phyloP scores from a whole-genome alignment of 2,329 filamentous ascomycete species.

The Drechmeria coniospora region DNA sequence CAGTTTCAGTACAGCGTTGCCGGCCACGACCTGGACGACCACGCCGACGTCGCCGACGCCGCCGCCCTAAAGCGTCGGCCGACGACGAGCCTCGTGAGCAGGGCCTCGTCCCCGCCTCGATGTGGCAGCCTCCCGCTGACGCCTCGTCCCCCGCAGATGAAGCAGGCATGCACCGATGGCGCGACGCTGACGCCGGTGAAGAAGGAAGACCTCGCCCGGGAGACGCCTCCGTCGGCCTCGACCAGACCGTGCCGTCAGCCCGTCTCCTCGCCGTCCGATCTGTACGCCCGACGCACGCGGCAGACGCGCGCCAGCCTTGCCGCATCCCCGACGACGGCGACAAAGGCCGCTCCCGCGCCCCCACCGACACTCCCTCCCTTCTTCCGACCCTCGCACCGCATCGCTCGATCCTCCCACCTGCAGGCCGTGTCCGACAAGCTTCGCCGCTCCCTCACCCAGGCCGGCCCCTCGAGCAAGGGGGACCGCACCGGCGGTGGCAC shows the following conservation, averaged over 20 bases:
- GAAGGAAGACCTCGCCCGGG: constrained; percentile 9
- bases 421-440: constrained; percentile 19
- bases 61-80: constrained; percentile 7
- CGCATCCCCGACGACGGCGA: constrained; percentile 12
- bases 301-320: constrained; percentile 13
- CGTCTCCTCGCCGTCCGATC: constrained; percentile 19
- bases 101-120: not conserved
- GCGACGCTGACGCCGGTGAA: constrained; percentile 13
- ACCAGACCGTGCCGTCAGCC: constrained; percentile 14
- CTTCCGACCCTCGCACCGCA: constrained; percentile 7
- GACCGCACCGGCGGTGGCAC: no score
- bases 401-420: constrained; percentile 13
- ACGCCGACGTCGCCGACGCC: constrained; percentile 12
- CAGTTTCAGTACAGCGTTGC: constrained; percentile 59
- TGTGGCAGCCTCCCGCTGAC: constrained; percentile 2
- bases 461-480: no score
- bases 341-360: not conserved
- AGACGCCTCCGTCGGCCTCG: constrained; percentile 11
- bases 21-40: constrained; percentile 6
- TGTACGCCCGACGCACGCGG: constrained; percentile 15
- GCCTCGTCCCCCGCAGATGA: constrained; percentile 4
- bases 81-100: not conserved
- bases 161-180: constrained; percentile 8
- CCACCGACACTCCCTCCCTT: no score
- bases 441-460: constrained; percentile 17